These are phyloP conservation scores for Murraya paniculata DNA, from an alignment of 345 rosid species.

Conservation along the genomic window DNA sequence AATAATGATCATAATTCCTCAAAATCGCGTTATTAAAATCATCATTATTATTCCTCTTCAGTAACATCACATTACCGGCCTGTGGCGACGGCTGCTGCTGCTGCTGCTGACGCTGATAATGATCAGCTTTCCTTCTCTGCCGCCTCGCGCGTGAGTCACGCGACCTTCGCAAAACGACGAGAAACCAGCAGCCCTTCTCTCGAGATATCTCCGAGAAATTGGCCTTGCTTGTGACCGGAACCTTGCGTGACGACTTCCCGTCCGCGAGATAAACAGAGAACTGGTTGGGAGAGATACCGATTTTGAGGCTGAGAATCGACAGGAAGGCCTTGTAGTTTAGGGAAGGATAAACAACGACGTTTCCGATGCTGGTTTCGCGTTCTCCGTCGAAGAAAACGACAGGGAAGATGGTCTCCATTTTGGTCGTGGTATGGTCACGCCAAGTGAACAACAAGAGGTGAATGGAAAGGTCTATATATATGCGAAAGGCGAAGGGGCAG, in stretches of 20 bases:
- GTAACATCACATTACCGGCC: conserved; percentile 24
- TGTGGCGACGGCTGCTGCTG: not conserved
- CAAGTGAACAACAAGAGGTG: not conserved
- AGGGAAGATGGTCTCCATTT: conserved; percentile 18
- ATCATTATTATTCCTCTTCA: conserved; percentile 26
- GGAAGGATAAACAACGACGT: conserved; percentile 25
- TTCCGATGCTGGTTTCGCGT: conserved; percentile 34
- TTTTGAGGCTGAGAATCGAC: conserved; percentile 25
- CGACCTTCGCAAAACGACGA: conserved; percentile 34
- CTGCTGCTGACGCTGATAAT: conserved; percentile 1
- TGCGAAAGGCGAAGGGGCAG: not conserved
- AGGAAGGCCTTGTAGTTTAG: conserved; percentile 32
- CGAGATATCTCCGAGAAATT: conserved; percentile 35
- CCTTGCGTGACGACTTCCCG: conserved; percentile 11
- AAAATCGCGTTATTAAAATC: not conserved
- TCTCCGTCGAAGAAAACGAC: conserved; percentile 51
- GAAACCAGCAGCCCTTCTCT: conserved; percentile 23
- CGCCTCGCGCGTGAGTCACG: conserved; percentile 31
- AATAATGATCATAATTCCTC: not conserved
- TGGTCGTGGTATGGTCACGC: not conserved
- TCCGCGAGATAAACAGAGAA: conserved; percentile 34
- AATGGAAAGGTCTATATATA: conserved; percentile 12
- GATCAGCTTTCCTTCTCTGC: conserved; percentile 18
- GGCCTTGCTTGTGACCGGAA: conserved; percentile 32
- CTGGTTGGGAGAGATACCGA: conserved; percentile 46